Base-by-base conservation (phyloP, 2,329 filamentous ascomycete species). In the Rutstroemia sp. region DNA sequence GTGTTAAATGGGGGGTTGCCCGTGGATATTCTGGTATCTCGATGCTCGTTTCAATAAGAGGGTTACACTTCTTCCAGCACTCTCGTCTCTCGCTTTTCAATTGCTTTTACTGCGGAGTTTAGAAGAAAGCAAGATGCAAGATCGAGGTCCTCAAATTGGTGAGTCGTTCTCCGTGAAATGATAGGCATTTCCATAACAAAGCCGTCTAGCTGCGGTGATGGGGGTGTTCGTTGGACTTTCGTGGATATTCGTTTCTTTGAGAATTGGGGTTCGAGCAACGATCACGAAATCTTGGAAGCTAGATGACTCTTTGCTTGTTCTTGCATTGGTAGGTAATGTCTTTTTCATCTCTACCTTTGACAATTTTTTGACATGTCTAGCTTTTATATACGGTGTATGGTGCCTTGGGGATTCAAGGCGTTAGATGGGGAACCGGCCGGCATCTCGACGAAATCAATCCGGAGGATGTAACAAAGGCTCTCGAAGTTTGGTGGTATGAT, bases 401-500 rank as follows among this genome's bases (percentile, higher is more conserved):
- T 23, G 45, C 53, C 16, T 58, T 46, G 42, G 53, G 51, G n/a
- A 50, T 65, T 10, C 37, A 46, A 5, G 61, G 59, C 21, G 45
- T 66, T 1, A 50, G 56, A 19, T 61, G 61, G 37, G 65, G 65
- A 5, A 63, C 52, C 23, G 65, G 65, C 19, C 48, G 55, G 30
- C 63, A 63, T 41, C 14, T 58, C 2, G 25, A 48, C 8, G 50
- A 60, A 16, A 60, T 66, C 19, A 34, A 57, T 14, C 38, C 21
- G 4, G 19, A 48, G 30, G 51, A 64, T 42, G 19, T 63, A 4
- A 57, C 63, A 2, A 60, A 48, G 42, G 63, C 64, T 6, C 42
- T 65, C 1, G 56, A 56, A 38, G 63, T 53, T 44, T 82, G 77
- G 78, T 82, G 76, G 69, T 72, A 81, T n/a, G 39, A 37, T 3